phyloP scores from a whole-genome alignment of 176 grass and related monocot genomes.

The Ensete ventricosum region DNA sequence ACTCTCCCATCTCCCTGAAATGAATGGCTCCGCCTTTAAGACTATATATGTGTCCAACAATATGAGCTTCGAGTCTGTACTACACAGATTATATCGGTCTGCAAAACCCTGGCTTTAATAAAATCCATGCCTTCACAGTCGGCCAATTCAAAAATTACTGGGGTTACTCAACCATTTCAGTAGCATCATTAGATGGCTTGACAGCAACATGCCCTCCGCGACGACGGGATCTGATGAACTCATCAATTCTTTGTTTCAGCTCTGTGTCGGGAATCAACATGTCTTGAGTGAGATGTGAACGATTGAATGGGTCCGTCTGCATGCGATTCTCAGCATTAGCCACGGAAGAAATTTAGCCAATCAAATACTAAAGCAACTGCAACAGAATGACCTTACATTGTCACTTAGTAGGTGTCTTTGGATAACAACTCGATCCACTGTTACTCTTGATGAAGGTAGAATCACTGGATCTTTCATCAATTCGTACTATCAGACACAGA shows the following conservation, averaged over 20 bases:
- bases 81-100: not conserved
- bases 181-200: slow-evolving; percentile 17
- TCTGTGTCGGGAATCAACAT: slow-evolving; percentile 76
- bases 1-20: not conserved
- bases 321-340: not conserved
- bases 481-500: slow-evolving; percentile 50
- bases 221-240: slow-evolving; percentile 59
- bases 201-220: slow-evolving; percentile 15
- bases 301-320: slow-evolving; percentile 93
- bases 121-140: not conserved
- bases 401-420: slow-evolving; percentile 94
- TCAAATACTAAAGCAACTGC: not conserved
- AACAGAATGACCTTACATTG: slow-evolving; percentile 35
- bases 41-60: not conserved
- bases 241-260: slow-evolving; percentile 61
- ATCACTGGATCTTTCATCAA: slow-evolving; percentile 97
- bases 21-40: not conserved
- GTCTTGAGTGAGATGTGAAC: slow-evolving; percentile 87
- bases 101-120: not conserved
- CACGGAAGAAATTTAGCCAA: not conserved
- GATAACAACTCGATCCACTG: slow-evolving; percentile 76
- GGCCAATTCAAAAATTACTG: not conserved
- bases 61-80: no score
- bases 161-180: slow-evolving; percentile 41
- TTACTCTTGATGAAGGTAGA: slow-evolving; percentile 70